Evolutionary conservation across 176 grass and related monocot genomes (phyloP).

Genomic region (Aegilops longissima): DNA sequence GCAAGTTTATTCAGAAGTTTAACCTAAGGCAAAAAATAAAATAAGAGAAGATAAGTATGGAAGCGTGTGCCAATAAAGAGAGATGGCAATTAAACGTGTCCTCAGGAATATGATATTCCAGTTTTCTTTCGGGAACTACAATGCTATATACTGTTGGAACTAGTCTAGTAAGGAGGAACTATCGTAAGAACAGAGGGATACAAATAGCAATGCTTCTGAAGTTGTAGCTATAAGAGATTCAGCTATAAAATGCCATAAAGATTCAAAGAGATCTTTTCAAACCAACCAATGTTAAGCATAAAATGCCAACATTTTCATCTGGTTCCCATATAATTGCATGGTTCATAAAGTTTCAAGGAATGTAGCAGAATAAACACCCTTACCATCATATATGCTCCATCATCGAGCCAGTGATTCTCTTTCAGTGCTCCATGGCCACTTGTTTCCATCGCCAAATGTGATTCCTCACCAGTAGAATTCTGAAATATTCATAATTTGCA

Average conservation of each 20-base stretch:
- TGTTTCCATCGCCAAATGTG: conserved; percentile 97
- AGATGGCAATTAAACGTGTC: not conserved
- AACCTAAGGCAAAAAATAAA: conserved; percentile 44
- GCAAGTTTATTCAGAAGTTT: conserved; percentile 98
- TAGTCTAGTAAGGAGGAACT: conserved; percentile 11
- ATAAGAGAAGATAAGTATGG: not conserved
- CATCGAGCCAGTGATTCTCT: conserved; percentile 98
- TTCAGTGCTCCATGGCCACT: conserved; percentile 98
- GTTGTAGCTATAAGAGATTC: not conserved
- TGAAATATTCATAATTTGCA: conserved; percentile 38
- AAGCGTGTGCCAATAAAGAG: not conserved
- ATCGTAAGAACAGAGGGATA: not conserved
- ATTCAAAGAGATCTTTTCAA: not conserved
- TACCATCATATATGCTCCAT: conserved; percentile 98
- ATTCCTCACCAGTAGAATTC: conserved; percentile 92
- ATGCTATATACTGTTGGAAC: not conserved
- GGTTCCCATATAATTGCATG: not conserved
- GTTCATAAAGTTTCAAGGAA: conserved; percentile 11
- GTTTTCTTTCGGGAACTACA: not conserved
- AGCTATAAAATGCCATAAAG: conserved; percentile 4
- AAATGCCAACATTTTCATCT: not conserved
- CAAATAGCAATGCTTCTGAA: not conserved
- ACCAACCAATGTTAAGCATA: not conserved
- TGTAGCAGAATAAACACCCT: conserved; percentile 18
- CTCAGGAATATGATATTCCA: conserved; percentile 1